Base-by-base conservation (phyloP, 495 filamentous ascomycete genomes). In the Neurospora sp. region DNA sequence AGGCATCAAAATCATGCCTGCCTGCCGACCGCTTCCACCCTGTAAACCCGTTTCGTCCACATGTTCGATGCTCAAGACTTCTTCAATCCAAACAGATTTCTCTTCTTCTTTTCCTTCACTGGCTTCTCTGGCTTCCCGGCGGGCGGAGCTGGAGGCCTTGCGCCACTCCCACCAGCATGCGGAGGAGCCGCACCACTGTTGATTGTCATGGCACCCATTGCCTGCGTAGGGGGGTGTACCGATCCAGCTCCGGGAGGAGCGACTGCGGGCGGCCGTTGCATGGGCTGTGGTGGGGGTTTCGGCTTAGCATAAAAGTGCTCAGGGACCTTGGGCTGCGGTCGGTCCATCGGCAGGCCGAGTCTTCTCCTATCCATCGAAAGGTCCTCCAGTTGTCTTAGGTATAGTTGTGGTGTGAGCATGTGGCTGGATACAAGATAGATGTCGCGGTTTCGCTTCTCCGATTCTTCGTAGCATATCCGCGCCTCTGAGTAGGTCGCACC, bases 401-500 rank as follows among this genome's bases (percentile, higher is more conserved):
- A 99, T 7, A 96, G 82, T 35, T 86, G 83, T 2, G 96, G 94
- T 6, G 88, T 93, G 31, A 96, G 84, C 92, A 98, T 97, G 80
- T 99, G 95, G 14, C 89, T 92, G 1, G 93, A 94, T n/a, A 90
- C 91, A 14, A 99, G 87, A 82, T 94, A 94, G n/a, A 97, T 86
- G 76, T 98, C 96, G 54, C 91, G 89, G 72, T 86, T 88, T 73
- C 86, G 88, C 69, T 87, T 77, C 73, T 91, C 86, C 10, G 92
- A 91, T 62, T 95, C 80, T 75, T 99, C 94, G 77, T 98, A 98
- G 83, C 96, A 98, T 23, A 91, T 86, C 70, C 96, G 89, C 8
- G 92, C 84, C 83, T 99, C 96, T 1, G 92, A 91, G 80, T 94
- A 96, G 4, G 94, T 99, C 8, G 96, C 96, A 48, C 96, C 96